Evolutionary conservation across 805 yeast species (phyloP).

Genomic region (Metschnikowia henanensis): DNA sequence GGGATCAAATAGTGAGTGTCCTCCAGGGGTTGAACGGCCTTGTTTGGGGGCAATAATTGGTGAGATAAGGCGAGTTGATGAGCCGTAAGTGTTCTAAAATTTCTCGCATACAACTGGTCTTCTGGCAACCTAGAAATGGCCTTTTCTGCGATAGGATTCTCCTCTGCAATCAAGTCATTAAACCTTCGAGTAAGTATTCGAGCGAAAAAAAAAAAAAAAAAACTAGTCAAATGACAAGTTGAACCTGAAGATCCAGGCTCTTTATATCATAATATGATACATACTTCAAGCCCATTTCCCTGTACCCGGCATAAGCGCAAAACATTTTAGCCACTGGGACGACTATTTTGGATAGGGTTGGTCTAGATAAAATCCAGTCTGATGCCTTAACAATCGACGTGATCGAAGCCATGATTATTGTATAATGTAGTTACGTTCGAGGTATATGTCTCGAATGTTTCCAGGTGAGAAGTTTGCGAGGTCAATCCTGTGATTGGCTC

Average conservation of each 20-base stretch:
- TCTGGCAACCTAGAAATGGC: constrained; percentile 88
- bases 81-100: constrained; percentile 89
- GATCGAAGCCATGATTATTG: constrained; percentile 49
- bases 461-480: constrained; percentile 13
- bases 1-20: constrained; percentile 84
- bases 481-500: constrained; percentile 15
- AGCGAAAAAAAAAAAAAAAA: neutral
- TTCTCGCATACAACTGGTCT: constrained; percentile 84
- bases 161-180: constrained; percentile 88
- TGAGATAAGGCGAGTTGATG: constrained; percentile 85
- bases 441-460: neutral
- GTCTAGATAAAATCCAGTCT: constrained; percentile 78
- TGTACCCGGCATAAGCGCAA: constrained; percentile 81
- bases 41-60: constrained; percentile 77
- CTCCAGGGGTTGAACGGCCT: constrained; percentile 77
- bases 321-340: constrained; percentile 80
- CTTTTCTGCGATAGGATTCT: constrained; percentile 80
- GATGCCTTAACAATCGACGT: constrained; percentile 73
- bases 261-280: constrained; percentile 12
- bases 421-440: neutral
- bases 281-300: constrained; percentile 83
- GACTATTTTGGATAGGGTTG: constrained; percentile 70
- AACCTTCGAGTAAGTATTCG: constrained; percentile 43
- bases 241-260: constrained; percentile 1
- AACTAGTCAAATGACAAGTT: constrained; percentile 7